These are phyloP conservation scores for Aspergillus sergii DNA, from an alignment of 2,329 filamentous ascomycete genomes.

Conservation along the genomic window DNA sequence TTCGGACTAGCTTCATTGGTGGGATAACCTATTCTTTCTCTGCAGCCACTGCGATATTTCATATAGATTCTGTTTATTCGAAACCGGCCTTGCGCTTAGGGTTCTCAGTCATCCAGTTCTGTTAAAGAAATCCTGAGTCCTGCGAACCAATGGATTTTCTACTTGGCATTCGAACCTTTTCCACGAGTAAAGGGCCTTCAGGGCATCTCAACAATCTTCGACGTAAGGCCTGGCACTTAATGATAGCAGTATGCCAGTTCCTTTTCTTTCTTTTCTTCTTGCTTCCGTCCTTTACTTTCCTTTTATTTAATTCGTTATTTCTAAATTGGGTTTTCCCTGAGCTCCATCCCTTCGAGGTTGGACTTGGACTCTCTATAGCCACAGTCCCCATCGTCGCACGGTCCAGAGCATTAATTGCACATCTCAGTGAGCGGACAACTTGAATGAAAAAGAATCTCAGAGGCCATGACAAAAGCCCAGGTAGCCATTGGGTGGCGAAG, in stretches of 20 bases:
- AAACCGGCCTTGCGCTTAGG: neutral
- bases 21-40: neutral
- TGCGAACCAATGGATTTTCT: neutral
- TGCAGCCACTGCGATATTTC: neutral
- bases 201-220: neutral
- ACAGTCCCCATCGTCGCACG: neutral
- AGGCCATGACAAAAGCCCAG: neutral
- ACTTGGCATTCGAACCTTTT: neutral
- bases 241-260: neutral
- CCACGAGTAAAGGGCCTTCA: neutral
- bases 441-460: neutral
- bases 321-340: neutral
- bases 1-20: neutral
- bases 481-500: neutral
- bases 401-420: neutral
- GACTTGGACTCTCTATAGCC: neutral
- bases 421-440: neutral
- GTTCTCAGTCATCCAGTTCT: rapidly evolving
- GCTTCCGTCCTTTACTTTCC: neutral
- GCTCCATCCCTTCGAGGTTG: neutral
- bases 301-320: neutral
- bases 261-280: neutral
- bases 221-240: neutral
- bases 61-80: neutral
- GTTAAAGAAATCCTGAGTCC: neutral